A percentile compares a stretch with the other conserved stretches of the same genome.
Evolutionary conservation across 1,139 yeast genomes (phyloP).

Genomic region (Chernovozyma aurita): DNA sequence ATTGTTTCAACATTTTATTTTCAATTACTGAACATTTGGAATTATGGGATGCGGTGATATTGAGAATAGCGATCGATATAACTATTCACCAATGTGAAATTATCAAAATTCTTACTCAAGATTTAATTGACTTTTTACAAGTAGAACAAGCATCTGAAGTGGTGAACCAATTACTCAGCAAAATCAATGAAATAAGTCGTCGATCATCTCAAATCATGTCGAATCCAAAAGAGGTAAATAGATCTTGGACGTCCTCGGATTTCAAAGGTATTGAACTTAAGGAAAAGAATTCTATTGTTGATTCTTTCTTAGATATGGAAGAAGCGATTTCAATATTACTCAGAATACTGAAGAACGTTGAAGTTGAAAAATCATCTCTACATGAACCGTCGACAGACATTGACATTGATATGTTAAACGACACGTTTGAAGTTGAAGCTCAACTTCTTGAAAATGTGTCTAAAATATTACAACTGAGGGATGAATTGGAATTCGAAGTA

Average conservation of each 20-base stretch:
- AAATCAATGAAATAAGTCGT: background rate
- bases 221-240: background rate
- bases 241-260: background rate
- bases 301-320: background rate
- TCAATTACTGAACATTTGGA: background rate
- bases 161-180: background rate
- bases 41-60: background rate
- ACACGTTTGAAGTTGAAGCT: background rate
- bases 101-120: background rate
- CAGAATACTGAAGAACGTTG: constrained; percentile 7
- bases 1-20: background rate
- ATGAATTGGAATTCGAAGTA: background rate
- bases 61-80: background rate
- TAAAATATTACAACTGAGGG: background rate
- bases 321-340: background rate
- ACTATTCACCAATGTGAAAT: background rate
- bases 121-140: background rate
- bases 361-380: constrained; percentile 5
- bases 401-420: background rate
- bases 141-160: background rate
- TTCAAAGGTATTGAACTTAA: background rate
- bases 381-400: background rate
- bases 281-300: background rate
- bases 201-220: background rate
- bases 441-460: background rate